Conservation (phyloP, 2,329 filamentous ascomycete species). For the Didymella lethalis region DNA sequence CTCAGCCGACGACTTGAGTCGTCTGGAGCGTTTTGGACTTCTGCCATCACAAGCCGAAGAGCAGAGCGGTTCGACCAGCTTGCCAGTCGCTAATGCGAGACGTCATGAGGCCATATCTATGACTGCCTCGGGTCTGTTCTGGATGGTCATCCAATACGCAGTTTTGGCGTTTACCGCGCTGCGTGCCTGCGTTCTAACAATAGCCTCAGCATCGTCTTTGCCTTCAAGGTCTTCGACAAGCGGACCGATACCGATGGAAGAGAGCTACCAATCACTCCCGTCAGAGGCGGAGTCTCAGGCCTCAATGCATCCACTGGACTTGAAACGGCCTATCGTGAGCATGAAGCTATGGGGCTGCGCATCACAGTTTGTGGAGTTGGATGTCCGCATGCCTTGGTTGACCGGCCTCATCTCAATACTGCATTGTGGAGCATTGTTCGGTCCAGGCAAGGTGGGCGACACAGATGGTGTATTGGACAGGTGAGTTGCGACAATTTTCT, state of each 20-base stretch:
- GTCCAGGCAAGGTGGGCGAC: constrained; percentile 77
- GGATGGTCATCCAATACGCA: constrained; percentile 62
- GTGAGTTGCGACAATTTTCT: constrained; percentile 67
- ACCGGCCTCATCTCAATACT: constrained; percentile 76
- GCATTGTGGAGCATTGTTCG: constrained; percentile 75
- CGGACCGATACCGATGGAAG: constrained; percentile 42
- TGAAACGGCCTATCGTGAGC: constrained; percentile 71
- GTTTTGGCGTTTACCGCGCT: constrained; percentile 65
- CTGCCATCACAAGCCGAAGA: constrained; percentile 52
- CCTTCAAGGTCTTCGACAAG: constrained; percentile 60
- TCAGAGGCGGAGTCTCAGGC: constrained; percentile 40
- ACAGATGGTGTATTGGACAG: constrained; percentile 85
- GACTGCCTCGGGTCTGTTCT: constrained; percentile 56
- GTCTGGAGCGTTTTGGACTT: constrained; percentile 65
- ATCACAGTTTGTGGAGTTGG: constrained; percentile 75
- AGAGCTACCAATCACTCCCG: constrained; percentile 42
- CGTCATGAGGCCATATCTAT: constrained; percentile 29
- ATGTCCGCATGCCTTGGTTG: constrained; percentile 90
- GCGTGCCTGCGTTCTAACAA: constrained; percentile 69
- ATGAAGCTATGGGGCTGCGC: constrained; percentile 81
- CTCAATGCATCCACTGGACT: constrained; percentile 42
- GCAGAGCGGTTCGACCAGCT: constrained; percentile 28
- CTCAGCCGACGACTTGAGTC: constrained; percentile 47
- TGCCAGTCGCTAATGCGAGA: constrained; percentile 25
- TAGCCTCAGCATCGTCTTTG: constrained; percentile 73